phyloP scores from a whole-genome alignment of 2,329 filamentous ascomycete genomes.

The Gaeumannomyces tritici region DNA sequence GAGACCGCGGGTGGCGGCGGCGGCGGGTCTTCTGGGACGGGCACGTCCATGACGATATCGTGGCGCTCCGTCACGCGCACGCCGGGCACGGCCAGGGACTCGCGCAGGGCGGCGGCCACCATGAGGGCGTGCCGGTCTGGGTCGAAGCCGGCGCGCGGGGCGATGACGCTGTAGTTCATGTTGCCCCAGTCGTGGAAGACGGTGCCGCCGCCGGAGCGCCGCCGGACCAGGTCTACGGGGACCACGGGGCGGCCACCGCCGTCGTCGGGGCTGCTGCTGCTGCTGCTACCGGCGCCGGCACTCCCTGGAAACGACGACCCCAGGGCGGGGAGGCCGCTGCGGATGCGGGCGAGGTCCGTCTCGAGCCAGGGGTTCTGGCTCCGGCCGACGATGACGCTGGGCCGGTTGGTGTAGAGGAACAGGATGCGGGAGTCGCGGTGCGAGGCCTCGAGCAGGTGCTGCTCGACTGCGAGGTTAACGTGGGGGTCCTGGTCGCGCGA shows the following conservation, averaged over 20 bases:
- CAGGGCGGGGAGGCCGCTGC: slow-evolving; percentile 10
- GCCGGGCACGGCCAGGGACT: slow-evolving; percentile 41
- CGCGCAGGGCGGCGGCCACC: slow-evolving; percentile 72
- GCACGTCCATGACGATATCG: slow-evolving; percentile 70
- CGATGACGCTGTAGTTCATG: slow-evolving; percentile 90
- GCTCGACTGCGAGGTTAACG: slow-evolving; percentile 89
- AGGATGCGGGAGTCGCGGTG: slow-evolving; percentile 65
- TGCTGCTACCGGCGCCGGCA: slow-evolving; percentile 5
- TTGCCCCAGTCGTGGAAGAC: slow-evolving; percentile 94
- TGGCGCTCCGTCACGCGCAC: slow-evolving; percentile 79
- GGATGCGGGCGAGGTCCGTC: slow-evolving; percentile 60
- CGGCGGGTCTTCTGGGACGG: slow-evolving; percentile 7
- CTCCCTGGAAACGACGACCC: background rate
- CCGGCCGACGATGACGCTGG: slow-evolving; percentile 82
- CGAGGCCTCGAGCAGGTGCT: slow-evolving; percentile 71
- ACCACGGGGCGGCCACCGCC: slow-evolving; percentile 10
- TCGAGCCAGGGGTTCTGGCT: slow-evolving; percentile 99
- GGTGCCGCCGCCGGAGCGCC: slow-evolving; percentile 80
- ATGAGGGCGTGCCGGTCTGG: slow-evolving; percentile 84
- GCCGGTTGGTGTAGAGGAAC: slow-evolving; percentile 80
- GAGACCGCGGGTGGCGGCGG: slow-evolving; percentile 5
- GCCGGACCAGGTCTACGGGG: slow-evolving; percentile 57
- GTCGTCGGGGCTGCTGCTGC: slow-evolving; percentile 5
- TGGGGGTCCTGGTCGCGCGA: slow-evolving; percentile 66
- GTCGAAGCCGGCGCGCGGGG: slow-evolving; percentile 66